Evolutionary conservation across 225 moss, liverwort and hornwort genomes (phyloP).

Genomic region (Pseudisothecium myosuroides): DNA sequence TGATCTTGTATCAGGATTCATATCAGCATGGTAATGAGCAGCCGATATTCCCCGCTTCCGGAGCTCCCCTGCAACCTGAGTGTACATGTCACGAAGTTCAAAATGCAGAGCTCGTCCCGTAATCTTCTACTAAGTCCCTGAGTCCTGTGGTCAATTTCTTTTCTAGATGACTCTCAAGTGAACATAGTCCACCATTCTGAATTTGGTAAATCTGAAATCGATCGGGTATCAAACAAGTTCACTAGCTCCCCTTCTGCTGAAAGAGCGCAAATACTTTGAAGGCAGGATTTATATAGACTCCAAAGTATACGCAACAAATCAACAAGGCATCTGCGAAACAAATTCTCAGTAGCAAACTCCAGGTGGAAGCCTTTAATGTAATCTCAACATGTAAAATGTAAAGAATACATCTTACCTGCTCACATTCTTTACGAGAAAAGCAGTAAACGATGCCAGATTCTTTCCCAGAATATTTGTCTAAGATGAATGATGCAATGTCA

Average conservation of each 20-base stretch:
- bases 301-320: neutral
- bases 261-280: slow-evolving; percentile 35
- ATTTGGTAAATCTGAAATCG: neutral
- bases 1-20: slow-evolving; percentile 57
- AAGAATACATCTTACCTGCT: slow-evolving; percentile 48
- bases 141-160: neutral
- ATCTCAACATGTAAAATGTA: neutral
- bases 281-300: neutral
- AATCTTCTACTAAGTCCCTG: neutral
- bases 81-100: neutral
- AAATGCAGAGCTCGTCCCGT: neutral
- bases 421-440: slow-evolving; percentile 92
- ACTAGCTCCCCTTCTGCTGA: slow-evolving; percentile 56
- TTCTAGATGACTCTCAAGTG: neutral
- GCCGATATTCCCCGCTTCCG: slow-evolving; percentile 78
- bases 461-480: slow-evolving; percentile 59
- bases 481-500: slow-evolving; percentile 87
- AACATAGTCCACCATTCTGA: neutral
- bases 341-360: neutral
- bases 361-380: neutral
- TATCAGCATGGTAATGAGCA: slow-evolving; percentile 90
- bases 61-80: slow-evolving; percentile 83
- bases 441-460: slow-evolving; percentile 96
- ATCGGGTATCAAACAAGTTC: slow-evolving; percentile 74
- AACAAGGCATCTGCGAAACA: neutral